These are phyloP conservation scores for Bocquillonia castaneifolia DNA, from an alignment of 441 rosid genomes.

Conservation along the genomic window DNA sequence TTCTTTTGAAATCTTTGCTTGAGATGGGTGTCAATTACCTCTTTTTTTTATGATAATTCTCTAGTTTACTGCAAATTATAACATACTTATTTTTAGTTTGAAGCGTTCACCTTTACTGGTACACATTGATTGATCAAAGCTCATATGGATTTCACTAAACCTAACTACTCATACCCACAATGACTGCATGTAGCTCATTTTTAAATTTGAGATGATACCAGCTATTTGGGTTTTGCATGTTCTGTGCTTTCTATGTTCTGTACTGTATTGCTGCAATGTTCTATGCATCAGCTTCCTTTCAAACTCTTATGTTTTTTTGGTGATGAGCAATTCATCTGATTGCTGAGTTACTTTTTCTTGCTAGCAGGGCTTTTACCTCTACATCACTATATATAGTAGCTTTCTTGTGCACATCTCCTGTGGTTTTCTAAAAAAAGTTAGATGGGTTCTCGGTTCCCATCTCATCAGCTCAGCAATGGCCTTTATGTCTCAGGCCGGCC, in stretches of 20 bases:
- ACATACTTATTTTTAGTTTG: too few relatives aligned
- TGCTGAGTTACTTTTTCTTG: neutral
- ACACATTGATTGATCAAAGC: too few relatives aligned
- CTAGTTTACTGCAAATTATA: neutral
- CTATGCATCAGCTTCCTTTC: neutral
- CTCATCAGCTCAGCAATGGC: conserved; percentile 95
- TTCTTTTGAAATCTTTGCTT: neutral
- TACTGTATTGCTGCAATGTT: neutral
- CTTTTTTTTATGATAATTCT: neutral
- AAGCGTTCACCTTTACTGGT: neutral
- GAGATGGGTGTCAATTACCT: neutral
- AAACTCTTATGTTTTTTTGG: neutral
- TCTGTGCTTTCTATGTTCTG: neutral
- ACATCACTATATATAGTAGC: conserved; percentile 18
- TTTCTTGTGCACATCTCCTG: conserved; percentile 20
- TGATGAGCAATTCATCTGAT: conserved; percentile 1
- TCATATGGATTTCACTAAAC: neutral
- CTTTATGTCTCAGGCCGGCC: conserved; percentile 93
- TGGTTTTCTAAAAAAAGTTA: conserved; percentile 25
- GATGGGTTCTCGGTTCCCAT: conserved; percentile 96
- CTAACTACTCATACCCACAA: neutral
- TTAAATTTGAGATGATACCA: neutral
- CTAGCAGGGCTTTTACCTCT: conserved; percentile 33
- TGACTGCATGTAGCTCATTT: neutral
- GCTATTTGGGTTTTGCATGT: neutral